phyloP scores from a whole-genome alignment of 78 protist genomes.

The Chrysochromulina tobinii region DNA sequence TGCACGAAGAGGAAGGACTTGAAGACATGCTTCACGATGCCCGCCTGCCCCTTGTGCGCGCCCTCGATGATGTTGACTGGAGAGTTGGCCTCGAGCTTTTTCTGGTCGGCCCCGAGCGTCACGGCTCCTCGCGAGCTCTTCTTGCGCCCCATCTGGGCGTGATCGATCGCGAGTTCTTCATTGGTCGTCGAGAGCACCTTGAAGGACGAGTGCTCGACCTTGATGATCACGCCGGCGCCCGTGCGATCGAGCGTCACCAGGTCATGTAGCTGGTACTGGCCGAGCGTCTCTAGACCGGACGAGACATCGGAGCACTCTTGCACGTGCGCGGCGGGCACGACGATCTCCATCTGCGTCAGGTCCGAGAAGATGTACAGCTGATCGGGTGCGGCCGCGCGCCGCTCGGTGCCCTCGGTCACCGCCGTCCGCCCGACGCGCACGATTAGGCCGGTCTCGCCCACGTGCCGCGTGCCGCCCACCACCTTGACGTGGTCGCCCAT shows the following conservation, averaged over 20 bases:
- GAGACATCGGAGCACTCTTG: conserved; percentile 1
- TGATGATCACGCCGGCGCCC: conserved; percentile 31
- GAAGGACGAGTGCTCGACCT: conserved; percentile 40
- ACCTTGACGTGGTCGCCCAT: conserved; percentile 54
- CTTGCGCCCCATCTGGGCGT: conserved; percentile 20
- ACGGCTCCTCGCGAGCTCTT: background rate
- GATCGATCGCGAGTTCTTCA: background rate
- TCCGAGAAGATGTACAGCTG: conserved; percentile 23
- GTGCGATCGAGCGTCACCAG: background rate
- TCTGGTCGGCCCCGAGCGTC: background rate
- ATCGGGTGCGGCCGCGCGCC: too few species aligned
- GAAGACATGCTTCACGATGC: conserved; percentile 56
- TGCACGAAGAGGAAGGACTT: conserved; percentile 41
- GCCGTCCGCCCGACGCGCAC: conserved; percentile 30
- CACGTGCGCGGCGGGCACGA: conserved; percentile 16
- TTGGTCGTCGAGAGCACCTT: background rate
- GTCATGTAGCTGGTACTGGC: conserved; percentile 41
- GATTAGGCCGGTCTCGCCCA: conserved; percentile 50
- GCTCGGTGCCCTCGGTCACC: background rate
- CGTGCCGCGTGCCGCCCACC: conserved; percentile 24
- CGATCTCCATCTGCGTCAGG: conserved; percentile 24
- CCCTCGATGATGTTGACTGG: background rate
- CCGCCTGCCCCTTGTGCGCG: background rate
- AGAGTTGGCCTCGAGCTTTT: background rate
- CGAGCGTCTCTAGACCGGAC: conserved; percentile 32